Conservation (phyloP, 106 monocot genomes). For the Dioscorea alata region DNA sequence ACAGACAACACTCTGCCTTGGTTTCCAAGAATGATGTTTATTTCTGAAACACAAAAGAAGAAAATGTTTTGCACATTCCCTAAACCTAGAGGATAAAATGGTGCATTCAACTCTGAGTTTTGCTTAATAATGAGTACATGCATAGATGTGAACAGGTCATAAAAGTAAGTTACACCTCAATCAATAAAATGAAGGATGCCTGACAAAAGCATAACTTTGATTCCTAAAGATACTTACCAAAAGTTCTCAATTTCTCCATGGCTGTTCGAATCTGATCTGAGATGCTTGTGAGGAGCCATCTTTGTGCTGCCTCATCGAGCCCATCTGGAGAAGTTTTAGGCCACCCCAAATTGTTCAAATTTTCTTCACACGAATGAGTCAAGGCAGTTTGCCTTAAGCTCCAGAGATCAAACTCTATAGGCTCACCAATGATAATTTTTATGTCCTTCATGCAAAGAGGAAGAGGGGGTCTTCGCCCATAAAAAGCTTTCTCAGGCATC, state of each 20-base stretch:
- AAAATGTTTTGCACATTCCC: no score
- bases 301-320: conserved; percentile 66
- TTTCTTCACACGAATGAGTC: conserved; percentile 10
- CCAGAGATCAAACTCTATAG: conserved; percentile 61
- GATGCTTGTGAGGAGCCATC: conserved; percentile 70
- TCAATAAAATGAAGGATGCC: no score
- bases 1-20: no score
- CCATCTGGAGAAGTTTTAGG: conserved; percentile 32
- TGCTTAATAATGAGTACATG: no score
- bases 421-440: conserved; percentile 75
- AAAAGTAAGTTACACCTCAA: no score
- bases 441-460: conserved; percentile 70
- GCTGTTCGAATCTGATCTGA: conserved; percentile 57
- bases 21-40: no score
- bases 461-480: conserved; percentile 62
- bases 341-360: conserved; percentile 43
- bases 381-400: conserved; percentile 46
- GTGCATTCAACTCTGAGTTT: no score
- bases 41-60: no score
- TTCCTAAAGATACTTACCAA: conserved; percentile 3
- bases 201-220: background rate
- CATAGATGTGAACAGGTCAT: no score
- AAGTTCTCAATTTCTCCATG: conserved; percentile 59
- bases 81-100: no score
- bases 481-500: conserved; percentile 84